Percentiles rank a stretch among this genome's conserved stretches.
These are phyloP conservation scores for Phaeoacremonium minimum DNA, from an alignment of 2,329 filamentous ascomycete genomes.

Conservation along the genomic window DNA sequence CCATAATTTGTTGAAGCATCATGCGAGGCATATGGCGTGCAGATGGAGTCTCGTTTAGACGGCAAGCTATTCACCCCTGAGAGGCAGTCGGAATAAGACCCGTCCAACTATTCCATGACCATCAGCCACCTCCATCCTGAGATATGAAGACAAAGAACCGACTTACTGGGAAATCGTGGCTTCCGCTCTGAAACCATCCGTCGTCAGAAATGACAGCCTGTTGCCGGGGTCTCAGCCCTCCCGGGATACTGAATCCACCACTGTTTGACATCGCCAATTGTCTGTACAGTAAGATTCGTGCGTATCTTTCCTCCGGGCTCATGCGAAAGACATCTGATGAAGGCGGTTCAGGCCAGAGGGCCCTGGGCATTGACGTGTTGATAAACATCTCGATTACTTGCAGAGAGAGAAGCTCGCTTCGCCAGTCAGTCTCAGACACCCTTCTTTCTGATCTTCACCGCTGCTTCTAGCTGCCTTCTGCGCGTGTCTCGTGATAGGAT, in stretches of 20 bases:
- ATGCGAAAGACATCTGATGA: no score
- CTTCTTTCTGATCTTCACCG: slow-evolving; percentile 17
- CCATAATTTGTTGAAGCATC: no score
- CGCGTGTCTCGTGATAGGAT: slow-evolving; percentile 12
- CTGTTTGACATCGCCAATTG: slow-evolving; percentile 1
- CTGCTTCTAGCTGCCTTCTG: no score
- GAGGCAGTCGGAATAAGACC: slow-evolving; percentile 11
- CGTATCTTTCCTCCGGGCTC: no score
- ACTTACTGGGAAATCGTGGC: not conserved
- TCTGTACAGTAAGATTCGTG: no score
- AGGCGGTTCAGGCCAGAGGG: slow-evolving; percentile 12
- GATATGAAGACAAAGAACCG: not conserved
- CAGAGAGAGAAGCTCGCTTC: no score
- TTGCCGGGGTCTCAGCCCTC: slow-evolving; percentile 5
- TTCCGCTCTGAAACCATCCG: not conserved
- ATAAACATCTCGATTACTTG: slow-evolving; percentile 17
- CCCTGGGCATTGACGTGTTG: slow-evolving; percentile 12
- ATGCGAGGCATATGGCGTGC: not conserved
- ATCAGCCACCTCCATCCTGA: slow-evolving; percentile 7
- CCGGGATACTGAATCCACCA: slow-evolving; percentile 16
- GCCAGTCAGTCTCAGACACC: no score
- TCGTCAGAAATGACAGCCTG: not conserved
- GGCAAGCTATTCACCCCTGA: not conserved
- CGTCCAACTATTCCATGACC: slow-evolving; percentile 16
- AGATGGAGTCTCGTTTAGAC: not conserved